Conservation (phyloP, 129 eudicot genomes). For the Artemisia annua region DNA sequence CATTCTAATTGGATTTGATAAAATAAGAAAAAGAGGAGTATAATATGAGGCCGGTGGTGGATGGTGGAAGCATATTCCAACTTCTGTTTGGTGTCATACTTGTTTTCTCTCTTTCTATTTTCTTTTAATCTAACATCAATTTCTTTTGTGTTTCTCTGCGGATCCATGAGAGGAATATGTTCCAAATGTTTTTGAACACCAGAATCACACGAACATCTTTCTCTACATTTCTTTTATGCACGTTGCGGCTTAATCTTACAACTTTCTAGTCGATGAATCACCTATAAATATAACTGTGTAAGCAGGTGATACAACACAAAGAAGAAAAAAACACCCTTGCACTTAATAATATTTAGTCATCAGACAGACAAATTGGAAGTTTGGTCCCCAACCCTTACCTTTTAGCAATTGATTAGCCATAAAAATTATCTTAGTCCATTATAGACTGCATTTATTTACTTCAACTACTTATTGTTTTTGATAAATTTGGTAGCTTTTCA, state of each 20-base stretch:
- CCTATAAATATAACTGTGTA: background rate
- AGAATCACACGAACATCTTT: too few species aligned
- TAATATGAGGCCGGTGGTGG: background rate
- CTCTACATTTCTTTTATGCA: too few species aligned
- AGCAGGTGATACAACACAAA: background rate
- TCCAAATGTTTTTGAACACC: too few species aligned
- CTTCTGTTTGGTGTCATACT: too few species aligned
- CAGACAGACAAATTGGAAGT: background rate
- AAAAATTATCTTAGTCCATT: constrained; percentile 23
- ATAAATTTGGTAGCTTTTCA: background rate
- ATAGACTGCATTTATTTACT: constrained; percentile 1
- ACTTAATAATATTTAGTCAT: background rate
- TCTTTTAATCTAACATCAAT: too few species aligned
- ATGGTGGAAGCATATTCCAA: constrained; percentile 1
- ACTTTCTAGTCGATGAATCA: background rate
- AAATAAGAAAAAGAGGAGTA: background rate
- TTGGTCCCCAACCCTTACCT: constrained; percentile 24
- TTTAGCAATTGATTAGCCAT: background rate
- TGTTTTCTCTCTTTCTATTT: too few species aligned
- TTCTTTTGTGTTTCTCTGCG: too few species aligned
- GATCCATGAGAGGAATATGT: too few species aligned
- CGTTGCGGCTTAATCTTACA: too few species aligned
- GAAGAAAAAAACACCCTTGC: background rate
- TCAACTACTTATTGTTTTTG: constrained; percentile 7
- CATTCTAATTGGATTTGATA: background rate